Conservation (phyloP, 2,329 filamentous ascomycete genomes). For the Talaromyces sp. region DNA sequence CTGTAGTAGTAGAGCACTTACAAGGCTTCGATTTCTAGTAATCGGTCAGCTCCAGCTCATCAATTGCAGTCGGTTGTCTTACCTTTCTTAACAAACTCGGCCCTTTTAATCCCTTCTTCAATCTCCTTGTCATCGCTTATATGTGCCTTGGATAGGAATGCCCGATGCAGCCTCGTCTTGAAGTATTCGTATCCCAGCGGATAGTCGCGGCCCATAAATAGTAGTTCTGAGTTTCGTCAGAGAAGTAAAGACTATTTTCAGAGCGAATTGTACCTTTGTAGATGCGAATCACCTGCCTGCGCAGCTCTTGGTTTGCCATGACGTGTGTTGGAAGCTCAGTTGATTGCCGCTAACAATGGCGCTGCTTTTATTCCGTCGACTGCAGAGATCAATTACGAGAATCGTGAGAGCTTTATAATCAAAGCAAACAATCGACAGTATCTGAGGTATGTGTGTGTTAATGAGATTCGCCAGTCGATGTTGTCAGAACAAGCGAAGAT, state of each 20-base stretch:
- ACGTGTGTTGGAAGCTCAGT: neutral
- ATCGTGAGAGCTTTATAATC: neutral
- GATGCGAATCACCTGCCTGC: slow-evolving; percentile 72
- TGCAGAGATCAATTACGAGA: neutral
- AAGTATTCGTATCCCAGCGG: slow-evolving; percentile 82
- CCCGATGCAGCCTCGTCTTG: slow-evolving; percentile 70
- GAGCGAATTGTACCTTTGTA: slow-evolving; percentile 67
- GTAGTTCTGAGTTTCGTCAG: slow-evolving; percentile 56
- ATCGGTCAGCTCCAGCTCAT: neutral
- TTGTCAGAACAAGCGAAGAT: neutral
- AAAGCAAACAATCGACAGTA: neutral
- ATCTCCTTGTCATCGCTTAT: slow-evolving; percentile 71
- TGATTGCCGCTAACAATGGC: neutral
- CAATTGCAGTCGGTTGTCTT: neutral
- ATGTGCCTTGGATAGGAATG: slow-evolving; percentile 70
- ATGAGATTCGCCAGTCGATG: neutral
- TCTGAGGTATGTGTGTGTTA: neutral
- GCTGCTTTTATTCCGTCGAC: neutral
- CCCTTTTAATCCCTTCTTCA: slow-evolving; percentile 64
- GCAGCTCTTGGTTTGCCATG: slow-evolving; percentile 53
- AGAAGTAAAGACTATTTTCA: neutral
- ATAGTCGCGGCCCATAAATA: slow-evolving; percentile 80
- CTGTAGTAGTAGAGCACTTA: slow-evolving; percentile 45
- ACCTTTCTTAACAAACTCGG: slow-evolving; percentile 91
- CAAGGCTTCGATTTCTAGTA: slow-evolving; percentile 80